Evolutionary conservation across 2,329 filamentous ascomycete genomes (phyloP).

Genomic region (Coniella lustricola): DNA sequence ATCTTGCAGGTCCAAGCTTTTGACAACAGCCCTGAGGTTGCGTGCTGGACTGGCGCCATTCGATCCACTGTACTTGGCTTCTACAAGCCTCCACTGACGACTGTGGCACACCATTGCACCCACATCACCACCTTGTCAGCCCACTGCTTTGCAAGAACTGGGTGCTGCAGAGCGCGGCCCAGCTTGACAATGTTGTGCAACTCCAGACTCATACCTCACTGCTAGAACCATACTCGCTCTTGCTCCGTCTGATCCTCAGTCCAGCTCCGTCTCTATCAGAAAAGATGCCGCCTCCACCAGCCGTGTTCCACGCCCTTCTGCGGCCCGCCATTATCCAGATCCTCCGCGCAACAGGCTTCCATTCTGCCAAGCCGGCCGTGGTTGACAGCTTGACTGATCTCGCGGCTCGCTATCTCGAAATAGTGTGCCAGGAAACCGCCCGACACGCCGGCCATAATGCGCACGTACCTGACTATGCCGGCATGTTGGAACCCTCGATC

Average conservation of each 20-base stretch:
- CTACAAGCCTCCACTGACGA: background rate
- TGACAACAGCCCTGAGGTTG: background rate
- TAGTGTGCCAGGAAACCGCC: slow-evolving; percentile 67
- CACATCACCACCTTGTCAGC: background rate
- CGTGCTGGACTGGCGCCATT: too few relatives aligned
- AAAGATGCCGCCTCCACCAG: slow-evolving; percentile 38
- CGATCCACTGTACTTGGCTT: too few relatives aligned
- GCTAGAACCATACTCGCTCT: background rate
- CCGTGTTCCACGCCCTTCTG: slow-evolving; percentile 66
- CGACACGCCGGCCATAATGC: slow-evolving; percentile 65
- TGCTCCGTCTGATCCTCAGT: background rate
- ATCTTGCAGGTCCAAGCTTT: background rate
- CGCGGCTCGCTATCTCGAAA: slow-evolving; percentile 69
- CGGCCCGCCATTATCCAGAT: slow-evolving; percentile 86
- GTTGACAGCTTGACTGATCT: slow-evolving; percentile 86
- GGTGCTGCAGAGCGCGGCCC: background rate
- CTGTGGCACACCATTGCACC: background rate
- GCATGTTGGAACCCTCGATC: slow-evolving; percentile 49
- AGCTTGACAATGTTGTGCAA: background rate
- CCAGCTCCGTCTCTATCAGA: background rate
- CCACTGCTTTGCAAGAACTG: background rate
- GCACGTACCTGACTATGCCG: slow-evolving; percentile 53
- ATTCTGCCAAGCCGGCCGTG: slow-evolving; percentile 71
- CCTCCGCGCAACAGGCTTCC: slow-evolving; percentile 84
- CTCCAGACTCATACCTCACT: background rate